Evolutionary conservation across 2,329 filamentous ascomycete genomes (phyloP), one percentile per base, ranked within the genome.

Genomic region (Trichoderma polysporum): DNA sequence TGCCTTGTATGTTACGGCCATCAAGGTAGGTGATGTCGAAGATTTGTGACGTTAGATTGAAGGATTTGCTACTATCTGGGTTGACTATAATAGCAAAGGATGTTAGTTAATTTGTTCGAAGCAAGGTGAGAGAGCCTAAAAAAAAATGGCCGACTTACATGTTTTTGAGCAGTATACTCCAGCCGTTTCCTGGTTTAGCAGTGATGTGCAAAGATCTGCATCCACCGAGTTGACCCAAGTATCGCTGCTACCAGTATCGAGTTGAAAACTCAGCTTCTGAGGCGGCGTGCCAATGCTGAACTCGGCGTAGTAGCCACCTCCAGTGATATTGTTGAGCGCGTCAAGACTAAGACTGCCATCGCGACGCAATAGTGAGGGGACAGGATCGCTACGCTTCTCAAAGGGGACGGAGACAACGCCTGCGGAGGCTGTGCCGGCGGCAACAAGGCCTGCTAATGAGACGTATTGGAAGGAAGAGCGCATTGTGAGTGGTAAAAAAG

Each of bases 211-310:
- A 35, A 91, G 78, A 3, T 76, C 71, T 0, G 91, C 92, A 59
- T 79, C 79, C 15, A 83, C 81, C 4, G 88, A 86, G 69, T 85
- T 77, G 49, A 89, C 78, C 86, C 87, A 90, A 4, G 86, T 83
- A 73, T 90, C 88, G 70, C 84, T 87, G 74, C 85, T 88, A 31
- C 87, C 88, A 2, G 87, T 90, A 75, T 90, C 87, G 69, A 89
- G 81, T 62, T 86, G 79, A 71, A 90, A 79, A 62, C 76, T 80
- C 58, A 88, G 75, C 3, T 76, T 74, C 75, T 90, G 87, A 0
- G 80, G 78, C 0, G 88, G 88, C 0, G 86, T 88, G 58, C 88
- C 88, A 49, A 90, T 76, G n/a, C 78, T 77, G 49, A 90, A 81
- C 59, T 86, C 80, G 47, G 84, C 82, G 73, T 83, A 87, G 77